A percentile compares a stretch with the other conserved stretches of the same genome.
Conservation (phyloP, 2,329 filamentous ascomycete genomes). For the Cryphonectria naterciae region DNA sequence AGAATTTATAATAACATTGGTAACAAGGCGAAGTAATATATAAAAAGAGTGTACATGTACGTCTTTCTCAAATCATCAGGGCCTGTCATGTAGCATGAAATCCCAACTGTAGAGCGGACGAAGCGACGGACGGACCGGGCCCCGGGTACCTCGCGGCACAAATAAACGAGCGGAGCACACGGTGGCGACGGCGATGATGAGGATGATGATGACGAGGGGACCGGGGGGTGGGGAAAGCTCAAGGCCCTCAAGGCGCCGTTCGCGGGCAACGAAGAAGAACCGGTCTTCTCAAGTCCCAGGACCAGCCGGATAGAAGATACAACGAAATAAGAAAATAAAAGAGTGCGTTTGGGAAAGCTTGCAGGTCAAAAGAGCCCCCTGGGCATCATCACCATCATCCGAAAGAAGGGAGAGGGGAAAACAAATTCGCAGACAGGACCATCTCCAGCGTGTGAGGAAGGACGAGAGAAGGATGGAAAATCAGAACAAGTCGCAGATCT, state of each 20-base stretch:
- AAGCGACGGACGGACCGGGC: not conserved
- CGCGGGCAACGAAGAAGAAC: not conserved
- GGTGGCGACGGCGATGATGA: not conserved
- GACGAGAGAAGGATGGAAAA: not conserved
- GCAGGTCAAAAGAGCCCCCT: not conserved
- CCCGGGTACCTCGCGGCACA: not conserved
- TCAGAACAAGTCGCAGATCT: not conserved
- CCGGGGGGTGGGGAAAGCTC: too few species aligned
- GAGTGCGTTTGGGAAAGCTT: not conserved
- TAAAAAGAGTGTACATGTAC: not conserved
- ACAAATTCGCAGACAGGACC: not conserved
- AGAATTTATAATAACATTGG: constrained; percentile 7
- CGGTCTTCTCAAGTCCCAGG: not conserved
- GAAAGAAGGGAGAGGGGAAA: not conserved
- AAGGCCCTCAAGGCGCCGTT: not conserved
- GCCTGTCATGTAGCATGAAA: not conserved
- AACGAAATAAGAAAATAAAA: not conserved
- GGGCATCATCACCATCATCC: not conserved
- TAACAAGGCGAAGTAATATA: not conserved
- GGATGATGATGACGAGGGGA: too few species aligned
- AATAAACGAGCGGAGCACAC: not conserved
- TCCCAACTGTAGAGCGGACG: not conserved
- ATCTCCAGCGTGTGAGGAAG: not conserved
- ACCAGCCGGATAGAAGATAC: not conserved
- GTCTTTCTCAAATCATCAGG: not conserved